Evolutionary conservation across 352 stramenopile species (phyloP), one percentile per base, ranked within the genome.

Genomic region (Globisporangium orthogonon): DNA sequence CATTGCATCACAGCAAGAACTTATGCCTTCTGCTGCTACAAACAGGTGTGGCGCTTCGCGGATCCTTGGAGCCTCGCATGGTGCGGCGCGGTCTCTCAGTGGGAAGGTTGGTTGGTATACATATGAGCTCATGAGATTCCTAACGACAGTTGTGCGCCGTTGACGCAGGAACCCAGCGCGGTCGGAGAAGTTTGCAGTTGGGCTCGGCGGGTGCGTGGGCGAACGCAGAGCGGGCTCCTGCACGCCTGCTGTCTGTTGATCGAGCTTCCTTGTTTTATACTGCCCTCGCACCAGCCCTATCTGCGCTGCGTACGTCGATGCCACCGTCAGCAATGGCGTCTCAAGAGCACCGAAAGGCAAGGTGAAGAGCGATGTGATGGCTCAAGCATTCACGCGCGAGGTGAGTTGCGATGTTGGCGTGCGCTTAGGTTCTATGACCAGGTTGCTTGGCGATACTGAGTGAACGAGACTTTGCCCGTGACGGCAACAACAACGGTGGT

Each of bases 301-400:
- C 7, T 59, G 33, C 18, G 56, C 56, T 47, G 49, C 40, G 49
- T 41, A 46, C 31, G 48, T 62, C 18, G 53, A 62, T 29, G 33
- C 49, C n/a, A 33, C 62, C 28, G 56, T 37, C 2, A n/a, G 11
- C 7, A 14, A 30, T 15, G 30, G 48, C 18, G 44, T 69, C 0
- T 52, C 61, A 29, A 44, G 35, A 47, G 65, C 70, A 0, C 74
- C 74, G 23, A 50, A 7, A 28, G 74, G 74, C 9, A 40, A 43
- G 13, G 57, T 73, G 52, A 66, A 50, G 18, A 78, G 63, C 45
- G 68, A 71, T 18, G 74, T 85, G 13, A 66, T 81, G 29, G 62
- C 74, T 50, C 74, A 85, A 31, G 62, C 61, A 9, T 85, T 78
- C 48, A 67, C 63, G 31, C 50, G 35, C 60, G 15, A 68, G 37